Percentiles rank a stretch among this genome's conserved stretches.
Evolutionary conservation across 140 eudicot species (phyloP).

Genomic region (Senecio squalidus): DNA sequence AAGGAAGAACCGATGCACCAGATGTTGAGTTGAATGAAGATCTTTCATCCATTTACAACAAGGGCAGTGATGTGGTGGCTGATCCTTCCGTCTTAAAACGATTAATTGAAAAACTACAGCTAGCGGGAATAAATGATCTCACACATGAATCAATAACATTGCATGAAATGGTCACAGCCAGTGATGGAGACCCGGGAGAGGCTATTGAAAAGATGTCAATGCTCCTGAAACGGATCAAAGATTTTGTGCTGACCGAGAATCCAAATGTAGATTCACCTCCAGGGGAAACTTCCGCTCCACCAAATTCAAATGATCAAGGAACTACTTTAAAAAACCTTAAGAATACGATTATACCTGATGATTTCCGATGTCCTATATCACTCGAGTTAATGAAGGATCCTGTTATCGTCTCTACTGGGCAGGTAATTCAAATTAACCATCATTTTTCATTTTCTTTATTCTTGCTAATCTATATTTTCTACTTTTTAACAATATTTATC

Average conservation of each 20-base stretch:
- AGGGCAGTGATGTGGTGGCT: slow-evolving; percentile 32
- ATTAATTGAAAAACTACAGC: slow-evolving; percentile 68
- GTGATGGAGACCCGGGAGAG: slow-evolving; percentile 79
- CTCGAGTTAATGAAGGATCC: slow-evolving; percentile 94
- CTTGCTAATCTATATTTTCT: not conserved
- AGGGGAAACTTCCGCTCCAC: slow-evolving; percentile 31
- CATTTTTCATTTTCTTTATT: slow-evolving; percentile 2
- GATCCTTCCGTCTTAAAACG: slow-evolving; percentile 58
- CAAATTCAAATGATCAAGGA: slow-evolving; percentile 37
- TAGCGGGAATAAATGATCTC: slow-evolving; percentile 60
- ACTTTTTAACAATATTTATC: not conserved
- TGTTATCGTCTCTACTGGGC: slow-evolving; percentile 94
- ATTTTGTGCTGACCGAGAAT: slow-evolving; percentile 69
- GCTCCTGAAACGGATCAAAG: slow-evolving; percentile 73
- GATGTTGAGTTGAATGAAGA: slow-evolving; percentile 65
- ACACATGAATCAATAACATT: slow-evolving; percentile 82
- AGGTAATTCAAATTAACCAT: slow-evolving; percentile 50
- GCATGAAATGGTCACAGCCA: slow-evolving; percentile 74
- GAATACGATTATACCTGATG: slow-evolving; percentile 61
- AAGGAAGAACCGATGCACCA: slow-evolving; percentile 66
- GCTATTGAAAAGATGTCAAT: slow-evolving; percentile 81
- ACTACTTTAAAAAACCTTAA: slow-evolving; percentile 37
- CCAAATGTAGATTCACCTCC: slow-evolving; percentile 48
- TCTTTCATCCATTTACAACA: slow-evolving; percentile 50
- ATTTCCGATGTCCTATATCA: slow-evolving; percentile 89